A percentile compares a stretch with the other conserved stretches of the same genome.
Conservation (phyloP, 257 asterid genomes). For the Linaria vulgaris region DNA sequence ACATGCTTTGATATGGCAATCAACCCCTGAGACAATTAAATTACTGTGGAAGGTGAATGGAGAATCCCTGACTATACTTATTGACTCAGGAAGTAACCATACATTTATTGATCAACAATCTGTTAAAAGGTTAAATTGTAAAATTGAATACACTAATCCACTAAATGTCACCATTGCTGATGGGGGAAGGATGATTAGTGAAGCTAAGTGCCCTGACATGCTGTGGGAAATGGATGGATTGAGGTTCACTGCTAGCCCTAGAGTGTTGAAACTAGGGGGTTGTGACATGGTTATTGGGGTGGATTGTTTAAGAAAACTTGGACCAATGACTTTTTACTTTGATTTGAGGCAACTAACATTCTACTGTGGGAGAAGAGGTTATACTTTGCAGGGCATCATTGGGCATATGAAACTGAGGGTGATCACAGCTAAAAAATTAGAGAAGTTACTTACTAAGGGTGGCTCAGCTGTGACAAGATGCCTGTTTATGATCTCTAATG, state of each 20-base stretch:
- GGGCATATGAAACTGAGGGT: too few relatives aligned
- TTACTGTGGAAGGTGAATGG: background rate
- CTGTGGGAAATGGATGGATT: too few relatives aligned
- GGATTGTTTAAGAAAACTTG: background rate
- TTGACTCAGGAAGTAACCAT: background rate
- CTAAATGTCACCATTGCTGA: too few relatives aligned
- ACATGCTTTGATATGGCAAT: background rate
- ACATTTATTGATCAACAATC: background rate
- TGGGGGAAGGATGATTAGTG: too few relatives aligned
- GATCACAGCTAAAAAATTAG: too few relatives aligned
- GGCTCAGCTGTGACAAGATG: too few relatives aligned
- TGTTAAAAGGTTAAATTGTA: background rate
- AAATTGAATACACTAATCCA: background rate
- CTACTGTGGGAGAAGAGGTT: too few relatives aligned
- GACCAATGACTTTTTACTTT: background rate
- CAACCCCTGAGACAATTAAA: background rate
- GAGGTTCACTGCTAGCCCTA: background rate
- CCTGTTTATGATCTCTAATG: too few relatives aligned
- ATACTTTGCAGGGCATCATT: too few relatives aligned
- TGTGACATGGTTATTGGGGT: conserved; percentile 12
- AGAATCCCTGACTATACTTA: fast-evolving
- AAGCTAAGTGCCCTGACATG: too few relatives aligned
- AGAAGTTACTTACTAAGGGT: too few relatives aligned
- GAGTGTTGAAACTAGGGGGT: background rate
- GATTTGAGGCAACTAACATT: too few relatives aligned